Evolutionary conservation across 2,329 filamentous ascomycete genomes (phyloP), one percentile per base, ranked within the genome.

Genomic region (Madurella mycetomatis): DNA sequence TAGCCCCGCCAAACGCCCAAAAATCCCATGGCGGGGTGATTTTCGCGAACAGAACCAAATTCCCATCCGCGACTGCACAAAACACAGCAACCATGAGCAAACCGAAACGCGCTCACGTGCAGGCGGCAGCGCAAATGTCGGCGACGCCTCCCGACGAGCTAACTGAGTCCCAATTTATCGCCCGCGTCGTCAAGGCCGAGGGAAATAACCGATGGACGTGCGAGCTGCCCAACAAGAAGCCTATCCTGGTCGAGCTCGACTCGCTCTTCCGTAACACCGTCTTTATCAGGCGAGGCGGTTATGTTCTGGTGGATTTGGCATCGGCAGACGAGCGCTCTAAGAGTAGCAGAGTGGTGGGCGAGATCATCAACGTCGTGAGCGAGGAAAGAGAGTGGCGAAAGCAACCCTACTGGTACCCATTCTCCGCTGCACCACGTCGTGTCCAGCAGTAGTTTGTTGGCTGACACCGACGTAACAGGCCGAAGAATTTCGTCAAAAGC

Each of bases 301-400:
- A 86, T 70, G 91, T 96, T 31, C 73, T 97, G 11, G 80, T 96
- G 13, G 88, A 97, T 61, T 65, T 76, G 15, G 86, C 82, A 19
- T 77, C 79, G 1, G 76, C 85, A 39, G 83, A 84, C 30, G 83
- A 80, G 45, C 51, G 61, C 15, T 16, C 51, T 19, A 74, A 85
- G 49, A 85, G 87, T 43, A 90, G 90, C 64, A 91, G 90, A 69
- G 81, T 95, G 12, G 80, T 82, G 49, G 94, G 92, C 13, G 90
- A 96, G 70, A 96, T 99, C 64, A 79, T 95, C 62, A 96, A 96
- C 66, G 84, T 97, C 37, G 91, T 97, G 39, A 80, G 90, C 39
- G 90, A 96, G 66, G 92, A 96, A 75, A 95, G 90, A 73, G 78
- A 79, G 42, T 99, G 94, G 94, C 83, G 91, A 66, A 96, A 95